Conservation (phyloP, 192 early-diverging fungal genomes). For the Coemansia sp. region DNA sequence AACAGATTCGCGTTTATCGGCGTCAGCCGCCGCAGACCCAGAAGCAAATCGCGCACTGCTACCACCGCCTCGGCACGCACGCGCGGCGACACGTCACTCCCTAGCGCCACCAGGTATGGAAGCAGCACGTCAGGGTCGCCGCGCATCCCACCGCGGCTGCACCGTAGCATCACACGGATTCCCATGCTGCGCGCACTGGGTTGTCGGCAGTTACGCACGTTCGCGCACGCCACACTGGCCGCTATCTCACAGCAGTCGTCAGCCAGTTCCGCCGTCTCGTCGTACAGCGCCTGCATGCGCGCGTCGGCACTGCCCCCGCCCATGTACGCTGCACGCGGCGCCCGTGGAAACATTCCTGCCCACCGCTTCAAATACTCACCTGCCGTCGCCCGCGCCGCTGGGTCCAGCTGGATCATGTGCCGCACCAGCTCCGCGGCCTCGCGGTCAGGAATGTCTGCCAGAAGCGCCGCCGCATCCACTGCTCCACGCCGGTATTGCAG, state of each 20-base stretch:
- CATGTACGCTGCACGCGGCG: slow-evolving; percentile 46
- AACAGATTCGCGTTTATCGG: slow-evolving; percentile 84
- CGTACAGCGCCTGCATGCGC: slow-evolving; percentile 36
- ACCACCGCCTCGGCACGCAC: slow-evolving; percentile 47
- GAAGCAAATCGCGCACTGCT: slow-evolving; percentile 49
- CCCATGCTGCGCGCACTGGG: slow-evolving; percentile 45
- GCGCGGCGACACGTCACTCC: slow-evolving; percentile 28
- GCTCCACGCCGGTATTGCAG: slow-evolving; percentile 83
- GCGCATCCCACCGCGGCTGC: slow-evolving; percentile 35
- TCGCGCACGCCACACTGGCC: slow-evolving; percentile 40
- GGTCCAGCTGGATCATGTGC: slow-evolving; percentile 89
- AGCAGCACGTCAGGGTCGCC: slow-evolving; percentile 42
- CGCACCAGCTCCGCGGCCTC: slow-evolving; percentile 73
- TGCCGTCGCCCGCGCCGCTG: slow-evolving; percentile 68
- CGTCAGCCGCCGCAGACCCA: slow-evolving; percentile 73
- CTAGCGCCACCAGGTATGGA: slow-evolving; percentile 45
- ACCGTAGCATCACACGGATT: slow-evolving; percentile 35
- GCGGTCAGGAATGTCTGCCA: slow-evolving; percentile 81
- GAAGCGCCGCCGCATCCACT: slow-evolving; percentile 58
- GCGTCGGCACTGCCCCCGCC: slow-evolving; percentile 32
- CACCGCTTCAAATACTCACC: slow-evolving; percentile 75
- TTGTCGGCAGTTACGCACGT: slow-evolving; percentile 42
- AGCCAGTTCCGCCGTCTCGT: slow-evolving; percentile 19
- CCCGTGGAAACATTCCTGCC: slow-evolving; percentile 51
- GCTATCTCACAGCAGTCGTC: slow-evolving; percentile 42